Percentiles rank a stretch among this genome's conserved stretches.
phyloP scores from a whole-genome alignment of 768 basidiomycete genomes.

The Lentinula boryana region DNA sequence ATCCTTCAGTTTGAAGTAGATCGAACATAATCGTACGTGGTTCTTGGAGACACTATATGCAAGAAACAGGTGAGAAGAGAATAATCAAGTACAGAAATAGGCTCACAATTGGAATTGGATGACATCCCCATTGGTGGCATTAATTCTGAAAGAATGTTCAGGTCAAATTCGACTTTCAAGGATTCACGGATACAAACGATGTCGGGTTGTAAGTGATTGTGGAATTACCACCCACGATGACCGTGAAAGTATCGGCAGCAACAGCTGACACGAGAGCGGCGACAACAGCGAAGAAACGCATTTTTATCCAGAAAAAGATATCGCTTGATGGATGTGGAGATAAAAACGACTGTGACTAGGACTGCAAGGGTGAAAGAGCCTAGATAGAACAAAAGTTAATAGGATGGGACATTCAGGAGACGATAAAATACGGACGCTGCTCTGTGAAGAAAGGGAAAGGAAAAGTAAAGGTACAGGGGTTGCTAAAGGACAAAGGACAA shows the following conservation, averaged over 20 bases:
- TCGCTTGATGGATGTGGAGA: conserved; percentile 9
- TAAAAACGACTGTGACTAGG: conserved; percentile 12
- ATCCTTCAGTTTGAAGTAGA: background rate
- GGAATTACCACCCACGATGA: conserved; percentile 26
- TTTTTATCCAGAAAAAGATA: conserved; percentile 7
- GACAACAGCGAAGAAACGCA: conserved; percentile 14
- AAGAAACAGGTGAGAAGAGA: background rate
- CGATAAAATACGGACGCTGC: conserved; percentile 20
- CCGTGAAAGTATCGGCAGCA: conserved; percentile 23
- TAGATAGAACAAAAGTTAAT: conserved; percentile 7
- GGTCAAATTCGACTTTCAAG: background rate
- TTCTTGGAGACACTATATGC: conserved; percentile 28
- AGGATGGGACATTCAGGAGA: background rate
- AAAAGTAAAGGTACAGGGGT: conserved; percentile 4
- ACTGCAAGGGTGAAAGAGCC: conserved; percentile 16
- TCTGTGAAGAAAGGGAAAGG: conserved; percentile 16
- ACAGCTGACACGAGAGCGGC: conserved; percentile 21
- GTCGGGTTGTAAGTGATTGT: conserved; percentile 21
- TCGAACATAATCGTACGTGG: conserved; percentile 21
- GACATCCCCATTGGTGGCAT: conserved; percentile 28
- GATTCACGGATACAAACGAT: background rate
- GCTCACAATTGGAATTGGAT: conserved; percentile 42
- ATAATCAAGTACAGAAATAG: background rate
- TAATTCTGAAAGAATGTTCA: conserved; percentile 18
- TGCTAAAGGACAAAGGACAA: background rate